Conservation (phyloP, 768 basidiomycete genomes). For the Suillus subluteus region DNA sequence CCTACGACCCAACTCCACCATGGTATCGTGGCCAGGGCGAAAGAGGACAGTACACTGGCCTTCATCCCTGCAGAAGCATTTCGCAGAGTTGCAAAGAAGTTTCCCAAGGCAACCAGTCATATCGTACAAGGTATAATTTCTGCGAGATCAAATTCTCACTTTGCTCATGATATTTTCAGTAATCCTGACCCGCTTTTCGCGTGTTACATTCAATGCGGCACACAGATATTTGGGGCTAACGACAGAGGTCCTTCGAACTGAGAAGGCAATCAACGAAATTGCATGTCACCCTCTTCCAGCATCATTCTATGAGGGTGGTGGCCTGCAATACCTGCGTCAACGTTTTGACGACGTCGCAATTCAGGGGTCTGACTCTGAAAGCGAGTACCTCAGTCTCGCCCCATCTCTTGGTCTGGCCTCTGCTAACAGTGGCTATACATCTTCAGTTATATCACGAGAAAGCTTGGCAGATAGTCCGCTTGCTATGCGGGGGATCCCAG, state of each 20-base stretch:
- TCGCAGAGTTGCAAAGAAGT: conserved; percentile 90
- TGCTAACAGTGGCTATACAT: conserved; percentile 17
- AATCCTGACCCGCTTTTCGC: conserved; percentile 92
- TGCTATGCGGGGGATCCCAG: conserved; percentile 27
- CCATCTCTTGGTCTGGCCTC: conserved; percentile 19
- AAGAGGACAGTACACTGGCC: conserved; percentile 93
- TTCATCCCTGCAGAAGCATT: conserved; percentile 99
- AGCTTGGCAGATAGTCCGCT: conserved; percentile 29
- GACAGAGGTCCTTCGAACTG: conserved; percentile 91
- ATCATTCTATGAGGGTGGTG: conserved; percentile 91
- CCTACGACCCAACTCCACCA: conserved; percentile 47
- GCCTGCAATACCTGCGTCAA: conserved; percentile 85
- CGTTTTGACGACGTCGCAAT: conserved; percentile 74
- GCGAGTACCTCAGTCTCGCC: conserved; percentile 56
- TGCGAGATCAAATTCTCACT: conserved; percentile 11
- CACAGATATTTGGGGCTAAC: conserved; percentile 96
- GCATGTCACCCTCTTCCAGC: conserved; percentile 93
- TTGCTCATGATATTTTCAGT: conserved; percentile 48
- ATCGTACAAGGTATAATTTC: conserved; percentile 80
- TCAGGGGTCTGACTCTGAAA: conserved; percentile 49
- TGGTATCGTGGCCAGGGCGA: conserved; percentile 89
- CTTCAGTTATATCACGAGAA: conserved; percentile 26
- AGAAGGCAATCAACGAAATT: conserved; percentile 96
- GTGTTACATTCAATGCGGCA: conserved; percentile 97
- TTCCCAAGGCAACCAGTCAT: conserved; percentile 95